Conservation (phyloP, 228 moss, liverwort and hornwort genomes). For the Sphagnum fallax region DNA sequence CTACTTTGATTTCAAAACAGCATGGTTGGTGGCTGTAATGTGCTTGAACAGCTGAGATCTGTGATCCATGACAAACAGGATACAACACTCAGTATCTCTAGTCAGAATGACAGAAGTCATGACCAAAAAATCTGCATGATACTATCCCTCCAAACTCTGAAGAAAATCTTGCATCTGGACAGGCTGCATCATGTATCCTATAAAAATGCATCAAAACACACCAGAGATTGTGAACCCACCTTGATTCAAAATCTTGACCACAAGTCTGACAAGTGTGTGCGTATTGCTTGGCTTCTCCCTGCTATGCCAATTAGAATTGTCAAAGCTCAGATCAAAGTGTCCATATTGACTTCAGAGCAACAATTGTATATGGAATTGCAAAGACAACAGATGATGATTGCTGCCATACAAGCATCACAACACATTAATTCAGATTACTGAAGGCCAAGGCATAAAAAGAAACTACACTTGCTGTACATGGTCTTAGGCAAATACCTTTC, state of each 20-base stretch:
- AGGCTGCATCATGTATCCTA: not conserved
- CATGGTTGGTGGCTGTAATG: conserved; percentile 54
- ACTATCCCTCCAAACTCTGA: not conserved
- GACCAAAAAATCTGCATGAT: not conserved
- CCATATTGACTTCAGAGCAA: too few species aligned
- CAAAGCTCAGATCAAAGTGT: too few species aligned
- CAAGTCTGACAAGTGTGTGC: conserved; percentile 46
- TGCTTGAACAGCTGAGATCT: conserved; percentile 59
- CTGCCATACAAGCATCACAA: too few species aligned
- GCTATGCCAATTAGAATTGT: conserved; percentile 9
- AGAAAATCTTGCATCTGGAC: not conserved
- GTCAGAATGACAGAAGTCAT: not conserved
- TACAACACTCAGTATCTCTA: not conserved
- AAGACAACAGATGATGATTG: too few species aligned
- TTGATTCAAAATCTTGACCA: conserved; percentile 56
- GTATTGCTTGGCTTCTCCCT: conserved; percentile 46
- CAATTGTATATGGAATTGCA: too few species aligned
- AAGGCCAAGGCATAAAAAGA: too few species aligned
- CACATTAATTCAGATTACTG: too few species aligned
- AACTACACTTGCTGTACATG: too few species aligned
- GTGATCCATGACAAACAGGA: conserved; percentile 2
- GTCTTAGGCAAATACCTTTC: conserved; percentile 22
- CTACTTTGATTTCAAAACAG: conserved; percentile 44
- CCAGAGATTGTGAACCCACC: conserved; percentile 17
- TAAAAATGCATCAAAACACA: not conserved